These are phyloP conservation scores for Ophiostoma australiae DNA, from an alignment of 2,329 filamentous ascomycete species.

Conservation along the genomic window DNA sequence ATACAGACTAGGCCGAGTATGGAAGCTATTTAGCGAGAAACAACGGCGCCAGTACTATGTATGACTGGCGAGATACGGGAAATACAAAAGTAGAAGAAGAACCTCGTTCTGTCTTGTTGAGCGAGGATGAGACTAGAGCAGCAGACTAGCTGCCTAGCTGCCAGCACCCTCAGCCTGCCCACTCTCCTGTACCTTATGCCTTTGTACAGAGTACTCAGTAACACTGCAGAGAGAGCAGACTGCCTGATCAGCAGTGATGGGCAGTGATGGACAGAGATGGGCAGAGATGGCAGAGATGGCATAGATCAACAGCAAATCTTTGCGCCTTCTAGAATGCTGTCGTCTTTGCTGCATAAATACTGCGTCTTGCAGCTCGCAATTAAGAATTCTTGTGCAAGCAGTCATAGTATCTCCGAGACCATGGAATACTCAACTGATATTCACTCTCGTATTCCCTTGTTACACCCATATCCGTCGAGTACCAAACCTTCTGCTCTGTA, in stretches of 20 bases:
- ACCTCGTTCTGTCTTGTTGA: conserved; percentile 3
- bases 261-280: no score
- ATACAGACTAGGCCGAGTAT: background rate
- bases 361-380: background rate
- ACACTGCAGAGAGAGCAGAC: no score
- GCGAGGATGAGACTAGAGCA: background rate
- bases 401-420: no score
- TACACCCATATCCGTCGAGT: conserved; percentile 10
- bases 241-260: background rate
- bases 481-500: background rate
- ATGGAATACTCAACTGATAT: no score
- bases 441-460: background rate
- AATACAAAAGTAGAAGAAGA: background rate
- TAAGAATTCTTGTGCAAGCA: background rate
- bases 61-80: no score
- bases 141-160: background rate
- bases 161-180: background rate
- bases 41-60: background rate
- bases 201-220: background rate
- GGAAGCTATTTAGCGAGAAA: conserved; percentile 11
- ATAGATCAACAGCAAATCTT: background rate
- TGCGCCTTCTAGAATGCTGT: background rate
- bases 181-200: no score
- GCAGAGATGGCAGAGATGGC: no score
- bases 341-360: background rate